A percentile compares a stretch with the other conserved stretches of the same genome.
Conservation (phyloP, 495 filamentous ascomycete species). For the Aspergillus haitiensis region DNA sequence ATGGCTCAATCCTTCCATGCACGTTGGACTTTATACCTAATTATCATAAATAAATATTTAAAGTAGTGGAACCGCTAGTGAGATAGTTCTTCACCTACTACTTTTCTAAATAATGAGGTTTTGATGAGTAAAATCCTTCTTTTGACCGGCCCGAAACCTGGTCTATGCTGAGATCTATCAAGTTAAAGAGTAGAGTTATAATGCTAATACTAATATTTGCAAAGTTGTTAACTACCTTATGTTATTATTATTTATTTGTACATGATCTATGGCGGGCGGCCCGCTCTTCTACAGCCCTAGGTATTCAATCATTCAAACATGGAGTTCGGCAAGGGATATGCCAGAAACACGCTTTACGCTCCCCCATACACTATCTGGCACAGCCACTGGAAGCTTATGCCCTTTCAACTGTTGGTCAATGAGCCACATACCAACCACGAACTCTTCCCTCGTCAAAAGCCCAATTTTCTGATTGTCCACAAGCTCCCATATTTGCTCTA, state of each 20-base stretch:
- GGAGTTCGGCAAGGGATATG: slow-evolving; percentile 32
- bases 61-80: neutral
- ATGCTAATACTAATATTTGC: too few species aligned
- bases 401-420: slow-evolving; percentile 88
- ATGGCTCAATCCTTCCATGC: neutral
- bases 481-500: slow-evolving; percentile 83
- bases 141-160: too few species aligned
- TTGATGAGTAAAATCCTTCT: too few species aligned
- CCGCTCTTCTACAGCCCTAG: too few species aligned
- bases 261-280: too few species aligned
- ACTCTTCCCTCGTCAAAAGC: slow-evolving; percentile 71
- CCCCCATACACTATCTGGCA: slow-evolving; percentile 82
- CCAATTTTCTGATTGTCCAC: slow-evolving; percentile 68
- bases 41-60: too few species aligned
- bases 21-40: neutral
- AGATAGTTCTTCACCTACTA: neutral
- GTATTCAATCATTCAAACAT: neutral
- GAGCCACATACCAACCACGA: slow-evolving; percentile 94
- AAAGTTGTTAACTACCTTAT: too few species aligned
- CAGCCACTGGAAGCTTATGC: slow-evolving; percentile 76
- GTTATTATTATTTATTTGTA: too few species aligned
- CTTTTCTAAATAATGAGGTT: too few species aligned
- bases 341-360: slow-evolving; percentile 66
- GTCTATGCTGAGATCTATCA: too few species aligned
- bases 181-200: too few species aligned